These are phyloP conservation scores for Rosellinia necatrix DNA, from an alignment of 2,329 filamentous ascomycete genomes.

Conservation along the genomic window DNA sequence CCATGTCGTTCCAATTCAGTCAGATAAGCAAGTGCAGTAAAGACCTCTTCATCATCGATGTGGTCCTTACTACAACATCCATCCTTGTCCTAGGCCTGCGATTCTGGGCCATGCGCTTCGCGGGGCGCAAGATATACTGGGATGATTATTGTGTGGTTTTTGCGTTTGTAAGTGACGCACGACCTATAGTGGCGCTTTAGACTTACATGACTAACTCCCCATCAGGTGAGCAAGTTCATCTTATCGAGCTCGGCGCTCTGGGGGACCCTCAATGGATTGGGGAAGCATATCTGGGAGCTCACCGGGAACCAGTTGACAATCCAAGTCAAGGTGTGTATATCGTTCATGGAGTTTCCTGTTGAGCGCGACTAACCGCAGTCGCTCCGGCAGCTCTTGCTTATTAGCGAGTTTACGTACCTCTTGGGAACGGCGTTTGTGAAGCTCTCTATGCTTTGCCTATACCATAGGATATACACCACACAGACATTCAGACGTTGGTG, in stretches of 20 bases:
- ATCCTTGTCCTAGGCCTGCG: conserved; percentile 27
- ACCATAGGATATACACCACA: conserved; percentile 39
- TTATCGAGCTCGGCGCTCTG: conserved; percentile 29
- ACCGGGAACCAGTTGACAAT: not conserved
- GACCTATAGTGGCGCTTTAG: no score
- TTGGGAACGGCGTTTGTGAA: conserved; percentile 38
- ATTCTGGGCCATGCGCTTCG: conserved; percentile 29
- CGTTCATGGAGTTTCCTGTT: not conserved
- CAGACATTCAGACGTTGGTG: conserved; percentile 35
- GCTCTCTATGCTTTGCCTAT: conserved; percentile 41
- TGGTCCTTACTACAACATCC: conserved; percentile 29
- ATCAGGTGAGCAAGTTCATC: conserved; percentile 19
- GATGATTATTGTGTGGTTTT: conserved; percentile 32
- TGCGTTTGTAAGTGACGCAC: conserved; percentile 30
- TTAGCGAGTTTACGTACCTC: conserved; percentile 39
- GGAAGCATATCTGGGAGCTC: conserved; percentile 28
- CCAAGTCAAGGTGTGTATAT: conserved; percentile 23
- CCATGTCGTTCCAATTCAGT: conserved; percentile 2
- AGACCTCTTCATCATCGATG: conserved; percentile 27
- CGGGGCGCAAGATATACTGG: conserved; percentile 27
- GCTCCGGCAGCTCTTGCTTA: conserved; percentile 22
- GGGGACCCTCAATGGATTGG: conserved; percentile 34
- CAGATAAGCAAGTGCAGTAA: conserved; percentile 11
- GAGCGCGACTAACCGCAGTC: conserved; percentile 8
- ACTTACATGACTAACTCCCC: not conserved